Percentiles rank a stretch among this genome's conserved stretches.
Conservation (phyloP, 768 basidiomycete species). For the Coprinellus aureogranulatus region DNA sequence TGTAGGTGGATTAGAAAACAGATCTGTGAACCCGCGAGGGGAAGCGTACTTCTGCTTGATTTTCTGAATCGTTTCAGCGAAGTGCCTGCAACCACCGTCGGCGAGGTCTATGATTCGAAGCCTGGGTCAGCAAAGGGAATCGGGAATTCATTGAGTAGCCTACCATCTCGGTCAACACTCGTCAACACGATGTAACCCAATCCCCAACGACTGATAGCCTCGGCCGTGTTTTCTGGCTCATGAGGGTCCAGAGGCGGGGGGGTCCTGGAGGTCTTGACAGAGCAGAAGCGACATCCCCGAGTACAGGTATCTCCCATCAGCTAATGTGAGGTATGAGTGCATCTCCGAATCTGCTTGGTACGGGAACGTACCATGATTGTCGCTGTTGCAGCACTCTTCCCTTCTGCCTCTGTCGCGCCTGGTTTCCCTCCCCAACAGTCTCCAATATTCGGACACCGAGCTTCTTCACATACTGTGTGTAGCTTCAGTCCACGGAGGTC, state of each 20-base stretch:
- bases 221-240: constrained; percentile 97
- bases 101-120: constrained; percentile 60
- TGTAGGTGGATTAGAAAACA: constrained; percentile 27
- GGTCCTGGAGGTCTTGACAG: constrained; percentile 87
- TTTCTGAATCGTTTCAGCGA: constrained; percentile 91
- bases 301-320: constrained; percentile 99
- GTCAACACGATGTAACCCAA: constrained; percentile 97
- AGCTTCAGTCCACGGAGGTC: constrained; percentile 88
- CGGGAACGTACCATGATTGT: constrained; percentile 84
- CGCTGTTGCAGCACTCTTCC: constrained; percentile 84
- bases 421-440: constrained; percentile 96
- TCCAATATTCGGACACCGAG: constrained; percentile 98
- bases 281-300: constrained; percentile 95
- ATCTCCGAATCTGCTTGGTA: not conserved
- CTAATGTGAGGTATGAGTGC: constrained; percentile 38
- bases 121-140: not conserved
- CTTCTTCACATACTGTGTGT: constrained; percentile 98
- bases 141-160: constrained; percentile 18
- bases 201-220: constrained; percentile 97
- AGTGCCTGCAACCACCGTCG: constrained; percentile 91
- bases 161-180: constrained; percentile 95
- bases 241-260: constrained; percentile 93
- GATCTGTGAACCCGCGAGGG: not conserved
- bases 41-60: constrained; percentile 86
- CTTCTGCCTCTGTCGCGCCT: constrained; percentile 62